Conservation (phyloP, 306 rosid species). For the Lagenaria siceraria region DNA sequence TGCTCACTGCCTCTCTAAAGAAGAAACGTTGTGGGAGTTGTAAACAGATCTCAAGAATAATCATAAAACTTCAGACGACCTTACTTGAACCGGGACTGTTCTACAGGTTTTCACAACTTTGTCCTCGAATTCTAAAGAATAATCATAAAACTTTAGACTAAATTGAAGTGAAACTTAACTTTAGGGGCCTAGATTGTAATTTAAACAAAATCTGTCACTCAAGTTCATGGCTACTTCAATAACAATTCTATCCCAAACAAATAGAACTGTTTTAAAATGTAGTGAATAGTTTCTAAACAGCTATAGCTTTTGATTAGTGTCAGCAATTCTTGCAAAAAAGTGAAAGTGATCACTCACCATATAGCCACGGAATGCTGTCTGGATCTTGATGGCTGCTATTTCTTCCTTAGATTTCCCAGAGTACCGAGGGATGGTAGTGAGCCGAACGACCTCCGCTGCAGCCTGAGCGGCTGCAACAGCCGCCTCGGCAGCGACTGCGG, state of each 20-base stretch:
- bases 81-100: neutral
- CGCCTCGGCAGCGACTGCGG: conserved; percentile 73
- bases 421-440: conserved; percentile 12
- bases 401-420: conserved; percentile 33
- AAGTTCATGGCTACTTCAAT: neutral
- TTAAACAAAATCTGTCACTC: neutral
- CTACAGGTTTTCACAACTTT: neutral
- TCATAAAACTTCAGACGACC: neutral
- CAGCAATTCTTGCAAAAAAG: neutral
- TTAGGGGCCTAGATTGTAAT: neutral
- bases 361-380: conserved; percentile 58
- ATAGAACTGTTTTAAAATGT: neutral
- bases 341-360: conserved; percentile 30
- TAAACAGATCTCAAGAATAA: neutral
- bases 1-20: neutral
- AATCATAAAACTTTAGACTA: neutral
- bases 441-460: conserved; percentile 58
- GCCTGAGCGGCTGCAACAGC: conserved; percentile 80
- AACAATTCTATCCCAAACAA: neutral
- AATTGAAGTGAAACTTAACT: neutral
- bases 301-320: neutral
- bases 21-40: neutral
- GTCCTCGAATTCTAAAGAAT: neutral
- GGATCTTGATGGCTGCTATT: conserved; percentile 62
- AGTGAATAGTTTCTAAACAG: neutral